Base-by-base conservation (phyloP, 257 asterid species). In the Henckelia pumila region DNA sequence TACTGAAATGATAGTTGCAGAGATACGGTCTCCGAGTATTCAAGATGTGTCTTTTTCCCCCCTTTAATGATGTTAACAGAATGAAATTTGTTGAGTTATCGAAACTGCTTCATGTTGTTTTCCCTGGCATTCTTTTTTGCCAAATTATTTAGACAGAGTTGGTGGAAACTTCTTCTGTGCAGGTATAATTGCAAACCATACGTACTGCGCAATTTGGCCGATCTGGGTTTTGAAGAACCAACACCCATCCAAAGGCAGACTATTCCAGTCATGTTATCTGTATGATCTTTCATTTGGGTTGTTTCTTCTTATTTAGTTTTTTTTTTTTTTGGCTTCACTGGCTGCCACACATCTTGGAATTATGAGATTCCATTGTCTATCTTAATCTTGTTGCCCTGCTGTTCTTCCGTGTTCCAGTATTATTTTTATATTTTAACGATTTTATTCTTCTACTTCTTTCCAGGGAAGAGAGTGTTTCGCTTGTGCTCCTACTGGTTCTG, bases 221-320 rank as follows among this genome's bases (percentile, higher is more conserved):
- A 80, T 62, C 73, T 89, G 64, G 96, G 98, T 74, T 84, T 83
- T 63, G 76, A 78, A 82, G 98, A 91, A 75, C 98, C 92, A 77
- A 92, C 98, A 52, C 96, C 98, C 22, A 89, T 92, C 83, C 98
- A 92, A 87, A 89, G 83, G 92, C 98, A 92, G 96, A 80, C 98
- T 73, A 89, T 89, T 84, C 90, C 96, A 77, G 84, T 84, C 76
- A 82, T 92, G 69, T 77, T 89, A 87, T 85, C 96, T 72, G 98
- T 89, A 92, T 85, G 96, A 67, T 79, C 67, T 81, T 81, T 77
- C 70, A 68, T 77, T 81, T 79, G 76, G 75, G 70, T 81, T 73
- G 47, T 24, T 58, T 47, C 75, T 67, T 56, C n/a, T 20, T 60
- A 19, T 16, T 14, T 56, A 8, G 17, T n/a, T 44, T 63, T 64